Evolutionary conservation across 306 rosid species (phyloP).

Genomic region (Cicer arietinum): DNA sequence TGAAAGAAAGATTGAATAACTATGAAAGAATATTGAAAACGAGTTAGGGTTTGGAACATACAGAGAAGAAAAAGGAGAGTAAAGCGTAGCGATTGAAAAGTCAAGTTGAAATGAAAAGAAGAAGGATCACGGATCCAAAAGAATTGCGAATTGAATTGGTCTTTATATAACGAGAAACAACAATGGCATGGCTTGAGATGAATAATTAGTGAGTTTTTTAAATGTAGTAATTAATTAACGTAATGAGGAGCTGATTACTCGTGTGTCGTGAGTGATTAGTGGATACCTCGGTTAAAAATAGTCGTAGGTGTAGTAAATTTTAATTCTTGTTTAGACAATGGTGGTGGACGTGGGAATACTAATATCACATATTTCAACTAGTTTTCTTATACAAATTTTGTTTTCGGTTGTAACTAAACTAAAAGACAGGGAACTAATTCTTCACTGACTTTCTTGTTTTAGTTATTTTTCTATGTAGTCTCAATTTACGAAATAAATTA

Average conservation of each 20-base stretch:
- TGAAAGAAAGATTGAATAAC: not conserved
- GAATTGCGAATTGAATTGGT: constrained; percentile 36
- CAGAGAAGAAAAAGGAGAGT: not conserved
- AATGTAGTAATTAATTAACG: not conserved
- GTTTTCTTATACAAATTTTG: too few relatives aligned
- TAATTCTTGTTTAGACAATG: not conserved
- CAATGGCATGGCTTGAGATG: not conserved
- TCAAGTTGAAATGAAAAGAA: not conserved
- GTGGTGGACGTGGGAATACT: not conserved
- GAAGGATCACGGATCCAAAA: constrained; percentile 37
- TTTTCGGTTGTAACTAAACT: too few relatives aligned
- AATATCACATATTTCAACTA: not conserved
- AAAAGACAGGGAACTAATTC: too few relatives aligned
- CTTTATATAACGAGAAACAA: constrained; percentile 12
- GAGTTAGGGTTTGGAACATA: constrained; percentile 22
- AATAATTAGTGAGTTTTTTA: not conserved
- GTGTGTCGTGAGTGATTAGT: not conserved
- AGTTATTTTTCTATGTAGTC: too few relatives aligned
- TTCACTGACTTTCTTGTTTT: too few relatives aligned
- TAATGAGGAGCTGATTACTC: not conserved
- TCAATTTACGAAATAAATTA: too few relatives aligned
- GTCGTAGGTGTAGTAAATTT: not conserved
- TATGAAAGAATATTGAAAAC: not conserved
- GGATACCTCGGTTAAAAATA: not conserved
- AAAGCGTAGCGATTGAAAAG: constrained; percentile 12